Evolutionary conservation across 129 eudicot genomes (phyloP), one percentile per base, ranked within the genome.

Genomic region (Heracleum sosnowskyi): DNA sequence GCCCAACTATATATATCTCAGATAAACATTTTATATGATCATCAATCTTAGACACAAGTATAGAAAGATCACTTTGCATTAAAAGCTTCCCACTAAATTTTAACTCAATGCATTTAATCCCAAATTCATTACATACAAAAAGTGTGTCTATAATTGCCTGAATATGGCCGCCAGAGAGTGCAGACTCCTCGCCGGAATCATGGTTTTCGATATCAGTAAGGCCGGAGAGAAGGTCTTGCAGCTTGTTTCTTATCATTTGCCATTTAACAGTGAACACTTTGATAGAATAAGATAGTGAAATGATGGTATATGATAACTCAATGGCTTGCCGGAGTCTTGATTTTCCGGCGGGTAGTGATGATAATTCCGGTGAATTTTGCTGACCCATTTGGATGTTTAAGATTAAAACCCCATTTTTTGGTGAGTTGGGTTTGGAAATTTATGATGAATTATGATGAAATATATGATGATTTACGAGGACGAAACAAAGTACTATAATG

Each of bases 51-150:
- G 86, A 81, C 11, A 81, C 51, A 11, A 90, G 78, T 26, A 88
- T 81, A 79, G 92, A 96, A 33, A 95, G 91, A 76, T 92, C 94
- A 60, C 99, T 95, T 76, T 95, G 97, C 99, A 90, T 95, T 42
- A 85, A 80, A 34, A 95, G 84, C 87, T 95, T 95, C 71, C 99
- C 99, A 36, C 82, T 83, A 75, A 84, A 95, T 7, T 90, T 78
- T 33, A 81, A 26, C 17, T 85, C 88, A 45, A 86, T 46, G 49
- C 99, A 95, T 60, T 78, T 82, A 39, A 34, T 53, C 7, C 87
- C 92, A 20, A 91, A 88, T 17, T 68, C 82, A 73, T 77, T 79
- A 76, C 91, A 88, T 47, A 75, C 68, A 34, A 11, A 26, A 28
- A 87, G 82, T 11, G 97, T 88, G 47, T 81, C 79, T 36, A 37